Evolutionary conservation across 441 rosid genomes (phyloP).

Genomic region (Euphorbia celastroides): DNA sequence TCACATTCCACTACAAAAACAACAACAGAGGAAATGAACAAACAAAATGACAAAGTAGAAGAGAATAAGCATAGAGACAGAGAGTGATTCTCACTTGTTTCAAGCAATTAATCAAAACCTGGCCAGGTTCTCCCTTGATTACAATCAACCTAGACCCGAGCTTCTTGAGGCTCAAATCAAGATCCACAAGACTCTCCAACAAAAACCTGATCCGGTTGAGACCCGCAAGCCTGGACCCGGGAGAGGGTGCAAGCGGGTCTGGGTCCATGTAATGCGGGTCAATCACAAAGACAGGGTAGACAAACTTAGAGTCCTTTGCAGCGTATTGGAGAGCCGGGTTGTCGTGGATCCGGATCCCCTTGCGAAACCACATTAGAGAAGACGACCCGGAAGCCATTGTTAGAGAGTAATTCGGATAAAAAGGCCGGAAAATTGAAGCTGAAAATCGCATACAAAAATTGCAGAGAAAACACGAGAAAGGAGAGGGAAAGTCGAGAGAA

Average conservation of each 20-base stretch:
- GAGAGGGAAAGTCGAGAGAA: background rate
- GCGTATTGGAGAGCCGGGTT: constrained; percentile 84
- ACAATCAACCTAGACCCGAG: constrained; percentile 72
- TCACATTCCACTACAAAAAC: constrained; percentile 64
- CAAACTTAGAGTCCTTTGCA: constrained; percentile 32
- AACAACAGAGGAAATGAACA: constrained; percentile 2
- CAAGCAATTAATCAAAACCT: constrained; percentile 66
- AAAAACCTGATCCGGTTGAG: constrained; percentile 81
- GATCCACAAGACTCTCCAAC: constrained; percentile 81
- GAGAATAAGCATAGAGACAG: background rate
- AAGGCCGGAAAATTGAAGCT: constrained; percentile 13
- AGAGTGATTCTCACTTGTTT: constrained; percentile 41
- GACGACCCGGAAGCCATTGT: constrained; percentile 46
- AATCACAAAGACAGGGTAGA: constrained; percentile 84
- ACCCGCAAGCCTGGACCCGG: constrained; percentile 71
- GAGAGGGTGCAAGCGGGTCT: constrained; percentile 61
- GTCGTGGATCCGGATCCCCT: constrained; percentile 90
- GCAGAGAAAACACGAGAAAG: background rate
- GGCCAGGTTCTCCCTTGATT: constrained; percentile 68
- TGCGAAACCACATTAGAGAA: constrained; percentile 86
- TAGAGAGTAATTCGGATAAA: constrained; percentile 9
- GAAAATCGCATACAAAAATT: constrained; percentile 16
- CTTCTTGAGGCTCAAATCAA: constrained; percentile 60
- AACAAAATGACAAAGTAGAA: background rate
- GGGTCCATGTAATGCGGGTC: constrained; percentile 91